Percentiles rank a stretch among this genome's conserved stretches.
phyloP scores from a whole-genome alignment of 2,329 filamentous ascomycete species.

The Thermoascus crustaceus region DNA sequence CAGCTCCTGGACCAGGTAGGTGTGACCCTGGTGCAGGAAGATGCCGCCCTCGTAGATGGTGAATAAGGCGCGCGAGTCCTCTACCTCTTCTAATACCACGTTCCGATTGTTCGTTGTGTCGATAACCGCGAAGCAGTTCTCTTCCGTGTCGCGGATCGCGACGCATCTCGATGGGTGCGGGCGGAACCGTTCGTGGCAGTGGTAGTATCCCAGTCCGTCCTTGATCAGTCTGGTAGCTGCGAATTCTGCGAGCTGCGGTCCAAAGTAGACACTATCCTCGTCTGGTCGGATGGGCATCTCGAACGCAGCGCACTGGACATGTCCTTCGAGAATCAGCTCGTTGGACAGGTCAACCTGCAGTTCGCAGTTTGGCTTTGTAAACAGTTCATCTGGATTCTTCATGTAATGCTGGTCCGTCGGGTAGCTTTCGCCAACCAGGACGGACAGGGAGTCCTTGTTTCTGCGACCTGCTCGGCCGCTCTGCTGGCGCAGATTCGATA shows the following conservation, averaged over 20 bases:
- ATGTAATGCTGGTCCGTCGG: constrained; percentile 94
- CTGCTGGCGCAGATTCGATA: constrained; percentile 89
- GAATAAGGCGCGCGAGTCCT: constrained; percentile 88
- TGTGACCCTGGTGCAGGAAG: constrained; percentile 91
- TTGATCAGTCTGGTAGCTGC: constrained; percentile 64
- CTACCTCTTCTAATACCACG: constrained; percentile 85
- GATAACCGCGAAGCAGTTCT: constrained; percentile 89
- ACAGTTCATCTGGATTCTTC: constrained; percentile 86
- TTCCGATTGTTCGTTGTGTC: constrained; percentile 75
- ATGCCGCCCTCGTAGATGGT: constrained; percentile 96
- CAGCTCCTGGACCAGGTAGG: constrained; percentile 86
- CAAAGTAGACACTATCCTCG: constrained; percentile 72
- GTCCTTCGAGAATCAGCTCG: constrained; percentile 82
- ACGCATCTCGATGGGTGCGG: constrained; percentile 77
- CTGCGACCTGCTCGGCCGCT: constrained; percentile 84
- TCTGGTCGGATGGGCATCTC: constrained; percentile 85
- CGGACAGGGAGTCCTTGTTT: constrained; percentile 86
- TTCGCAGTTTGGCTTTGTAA: constrained; percentile 82
- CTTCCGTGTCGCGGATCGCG: constrained; percentile 78
- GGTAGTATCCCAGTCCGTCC: constrained; percentile 75
- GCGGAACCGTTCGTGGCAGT: constrained; percentile 80
- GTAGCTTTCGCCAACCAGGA: constrained; percentile 82
- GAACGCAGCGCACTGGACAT: constrained; percentile 89
- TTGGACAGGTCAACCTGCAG: constrained; percentile 89
- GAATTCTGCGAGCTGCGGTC: constrained; percentile 60